Conservation (phyloP, 306 rosid species). For the Citrullus amarus region DNA sequence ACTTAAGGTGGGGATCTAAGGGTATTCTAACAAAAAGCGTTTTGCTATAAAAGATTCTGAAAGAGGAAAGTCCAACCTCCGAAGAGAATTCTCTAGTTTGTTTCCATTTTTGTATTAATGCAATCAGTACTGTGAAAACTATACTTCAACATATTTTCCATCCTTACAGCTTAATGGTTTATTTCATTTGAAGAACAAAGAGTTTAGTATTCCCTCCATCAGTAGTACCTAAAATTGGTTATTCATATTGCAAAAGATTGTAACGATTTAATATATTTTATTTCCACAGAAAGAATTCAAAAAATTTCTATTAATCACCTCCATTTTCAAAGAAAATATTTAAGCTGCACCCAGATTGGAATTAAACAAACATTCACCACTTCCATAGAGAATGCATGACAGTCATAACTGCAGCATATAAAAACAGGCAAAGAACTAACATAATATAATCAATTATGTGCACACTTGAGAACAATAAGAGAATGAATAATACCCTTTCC, state of each 20-base stretch:
- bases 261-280: not conserved
- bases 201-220: not conserved
- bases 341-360: not conserved
- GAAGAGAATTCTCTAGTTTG: not conserved
- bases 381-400: not conserved
- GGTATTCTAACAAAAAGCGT: not conserved
- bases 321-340: not conserved
- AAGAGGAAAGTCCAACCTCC: not conserved
- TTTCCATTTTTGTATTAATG: not conserved
- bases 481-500: slow-evolving; percentile 35
- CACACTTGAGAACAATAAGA: slow-evolving; percentile 7
- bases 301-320: not conserved
- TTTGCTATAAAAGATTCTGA: no score
- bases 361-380: not conserved
- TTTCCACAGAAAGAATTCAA: not conserved
- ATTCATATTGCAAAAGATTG: not conserved
- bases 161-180: not conserved
- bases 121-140: not conserved
- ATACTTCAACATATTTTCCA: not conserved
- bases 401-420: not conserved
- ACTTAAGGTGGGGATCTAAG: not conserved
- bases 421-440: not conserved
- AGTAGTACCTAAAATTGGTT: not conserved
- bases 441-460: not conserved
- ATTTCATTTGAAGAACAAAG: not conserved